These are phyloP conservation scores for Helichrysum umbraculigerum DNA, from an alignment of 129 eudicot species.

Conservation along the genomic window DNA sequence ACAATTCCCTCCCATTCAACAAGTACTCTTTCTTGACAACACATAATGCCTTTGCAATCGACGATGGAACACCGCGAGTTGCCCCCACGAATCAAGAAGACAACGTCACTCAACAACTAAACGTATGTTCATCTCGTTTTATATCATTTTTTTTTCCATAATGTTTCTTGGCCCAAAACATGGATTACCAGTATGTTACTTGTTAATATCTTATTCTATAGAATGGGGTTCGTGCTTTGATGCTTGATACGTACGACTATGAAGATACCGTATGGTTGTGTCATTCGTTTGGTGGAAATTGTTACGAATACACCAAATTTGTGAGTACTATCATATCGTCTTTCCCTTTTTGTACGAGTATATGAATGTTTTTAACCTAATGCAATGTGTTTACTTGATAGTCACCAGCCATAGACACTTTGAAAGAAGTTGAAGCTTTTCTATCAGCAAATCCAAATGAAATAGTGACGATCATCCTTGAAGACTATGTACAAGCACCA, in stretches of 20 bases:
- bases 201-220: constrained; percentile 22
- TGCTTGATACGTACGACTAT: constrained; percentile 90
- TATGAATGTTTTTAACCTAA: background rate
- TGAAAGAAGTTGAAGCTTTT: constrained; percentile 80
- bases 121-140: constrained; percentile 44
- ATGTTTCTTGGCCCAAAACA: background rate
- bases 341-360: background rate
- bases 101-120: constrained; percentile 68
- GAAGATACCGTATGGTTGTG: constrained; percentile 85
- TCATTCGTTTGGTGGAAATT: constrained; percentile 87
- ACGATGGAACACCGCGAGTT: constrained; percentile 56
- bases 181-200: background rate
- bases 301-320: constrained; percentile 74
- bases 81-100: constrained; percentile 79
- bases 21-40: constrained; percentile 87
- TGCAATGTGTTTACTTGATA: constrained; percentile 26
- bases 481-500: constrained; percentile 81
- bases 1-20: constrained; percentile 82
- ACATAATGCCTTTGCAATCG: constrained; percentile 83
- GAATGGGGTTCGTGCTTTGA: constrained; percentile 94
- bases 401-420: constrained; percentile 67
- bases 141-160: background rate
- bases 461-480: constrained; percentile 80
- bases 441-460: constrained; percentile 73
- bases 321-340: constrained; percentile 45